A percentile compares a stretch with the other conserved stretches of the same genome.
Evolutionary conservation across 169 alveolate species (phyloP).

Genomic region (Pseudocohnilembus persalinus): DNA sequence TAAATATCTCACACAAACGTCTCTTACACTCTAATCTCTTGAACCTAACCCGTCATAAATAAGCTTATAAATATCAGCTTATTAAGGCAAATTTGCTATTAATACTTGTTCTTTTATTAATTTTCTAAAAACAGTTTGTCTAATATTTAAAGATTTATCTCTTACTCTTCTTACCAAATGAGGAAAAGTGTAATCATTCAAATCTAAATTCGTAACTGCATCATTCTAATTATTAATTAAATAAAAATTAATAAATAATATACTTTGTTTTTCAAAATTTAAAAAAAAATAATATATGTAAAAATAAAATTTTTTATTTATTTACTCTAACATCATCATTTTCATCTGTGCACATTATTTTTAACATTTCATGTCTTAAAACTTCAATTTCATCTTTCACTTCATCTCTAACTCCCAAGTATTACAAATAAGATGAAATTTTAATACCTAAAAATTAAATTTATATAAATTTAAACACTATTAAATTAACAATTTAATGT

Average conservation of each 20-base stretch:
- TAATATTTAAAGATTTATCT: slow-evolving; percentile 10
- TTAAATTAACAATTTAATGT: too few species aligned
- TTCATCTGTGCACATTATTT: background rate
- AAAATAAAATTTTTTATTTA: too few species aligned
- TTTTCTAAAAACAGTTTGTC: slow-evolving; percentile 19
- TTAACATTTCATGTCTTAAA: background rate
- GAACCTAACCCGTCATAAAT: slow-evolving; percentile 27
- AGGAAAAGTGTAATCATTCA: slow-evolving; percentile 11
- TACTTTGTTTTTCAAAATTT: too few species aligned
- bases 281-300: too few species aligned
- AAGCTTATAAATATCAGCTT: slow-evolving; percentile 24
- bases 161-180: slow-evolving; percentile 17
- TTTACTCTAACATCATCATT: background rate
- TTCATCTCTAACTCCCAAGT: background rate
- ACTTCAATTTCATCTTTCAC: background rate
- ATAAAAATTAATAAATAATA: too few species aligned
- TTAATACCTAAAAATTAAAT: background rate
- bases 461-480: too few species aligned
- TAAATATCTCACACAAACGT: slow-evolving; percentile 10
- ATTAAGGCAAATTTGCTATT: slow-evolving; percentile 10
- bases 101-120: slow-evolving; percentile 14
- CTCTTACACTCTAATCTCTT: slow-evolving; percentile 14
- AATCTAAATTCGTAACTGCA: slow-evolving; percentile 5
- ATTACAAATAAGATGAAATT: background rate
- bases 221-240: too few species aligned